phyloP scores from a whole-genome alignment of 495 filamentous ascomycete genomes.

The Xylaria scruposa region DNA sequence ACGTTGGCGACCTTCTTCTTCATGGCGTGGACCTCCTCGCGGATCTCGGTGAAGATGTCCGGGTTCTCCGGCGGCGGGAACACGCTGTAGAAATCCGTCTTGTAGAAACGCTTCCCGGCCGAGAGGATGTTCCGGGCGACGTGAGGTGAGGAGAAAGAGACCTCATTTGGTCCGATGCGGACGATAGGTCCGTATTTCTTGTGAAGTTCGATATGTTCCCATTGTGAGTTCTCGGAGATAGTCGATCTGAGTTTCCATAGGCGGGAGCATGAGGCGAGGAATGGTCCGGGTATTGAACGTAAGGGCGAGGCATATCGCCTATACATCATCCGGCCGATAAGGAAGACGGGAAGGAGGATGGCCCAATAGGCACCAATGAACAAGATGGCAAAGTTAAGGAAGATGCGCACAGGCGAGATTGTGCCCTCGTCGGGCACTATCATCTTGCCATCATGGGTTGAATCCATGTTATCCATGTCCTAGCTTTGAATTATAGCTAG shows the following conservation, averaged over 20 bases:
- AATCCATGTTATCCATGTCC: slow-evolving; percentile 13
- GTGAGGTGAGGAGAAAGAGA: slow-evolving; percentile 59
- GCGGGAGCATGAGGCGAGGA: slow-evolving; percentile 54
- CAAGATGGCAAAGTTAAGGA: slow-evolving; percentile 37
- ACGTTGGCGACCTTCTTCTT: slow-evolving; percentile 64
- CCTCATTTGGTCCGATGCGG: slow-evolving; percentile 62
- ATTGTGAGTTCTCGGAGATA: slow-evolving; percentile 47
- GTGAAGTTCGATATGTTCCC: slow-evolving; percentile 56
- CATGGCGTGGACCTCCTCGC: slow-evolving; percentile 60
- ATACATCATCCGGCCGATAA: slow-evolving; percentile 44
- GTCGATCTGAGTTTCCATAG: slow-evolving; percentile 55
- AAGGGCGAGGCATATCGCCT: slow-evolving; percentile 55
- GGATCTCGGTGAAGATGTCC: slow-evolving; percentile 64
- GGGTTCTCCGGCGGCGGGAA: slow-evolving; percentile 64
- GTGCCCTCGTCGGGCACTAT: slow-evolving; percentile 39
- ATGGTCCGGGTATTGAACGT: slow-evolving; percentile 56
- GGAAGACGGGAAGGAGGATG: slow-evolving; percentile 39
- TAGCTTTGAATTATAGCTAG: not conserved
- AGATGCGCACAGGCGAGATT: slow-evolving; percentile 36
- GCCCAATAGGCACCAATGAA: slow-evolving; percentile 48
- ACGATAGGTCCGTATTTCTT: slow-evolving; percentile 62
- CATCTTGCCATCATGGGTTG: slow-evolving; percentile 24
- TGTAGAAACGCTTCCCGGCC: slow-evolving; percentile 61
- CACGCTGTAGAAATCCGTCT: slow-evolving; percentile 62
- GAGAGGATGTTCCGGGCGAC: slow-evolving; percentile 55